A percentile compares a stretch with the other conserved stretches of the same genome.
Evolutionary conservation across 1,284 basidiomycete genomes (phyloP).

Genomic region (Fomes fomentarius): DNA sequence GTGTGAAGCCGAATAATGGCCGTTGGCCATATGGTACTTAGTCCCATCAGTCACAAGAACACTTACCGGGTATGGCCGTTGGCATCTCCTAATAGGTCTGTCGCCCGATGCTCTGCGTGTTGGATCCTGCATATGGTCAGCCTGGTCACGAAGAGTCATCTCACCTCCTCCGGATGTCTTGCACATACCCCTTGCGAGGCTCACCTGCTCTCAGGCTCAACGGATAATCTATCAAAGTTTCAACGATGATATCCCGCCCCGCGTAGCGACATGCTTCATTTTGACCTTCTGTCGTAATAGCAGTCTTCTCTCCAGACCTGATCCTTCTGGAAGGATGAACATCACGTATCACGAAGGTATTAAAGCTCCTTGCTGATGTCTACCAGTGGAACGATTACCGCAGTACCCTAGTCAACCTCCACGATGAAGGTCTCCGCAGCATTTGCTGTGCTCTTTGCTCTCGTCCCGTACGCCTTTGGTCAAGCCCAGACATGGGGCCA

Average conservation of each 20-base stretch:
- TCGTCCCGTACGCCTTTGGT: slow-evolving; percentile 32
- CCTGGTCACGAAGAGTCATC: background rate
- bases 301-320: background rate
- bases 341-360: background rate
- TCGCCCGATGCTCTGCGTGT: slow-evolving; percentile 1
- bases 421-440: slow-evolving; percentile 30
- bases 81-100: background rate
- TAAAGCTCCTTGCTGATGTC: background rate
- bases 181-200: no score
- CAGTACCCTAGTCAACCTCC: background rate
- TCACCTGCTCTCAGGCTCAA: background rate
- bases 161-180: no score
- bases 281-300: background rate
- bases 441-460: slow-evolving; percentile 28
- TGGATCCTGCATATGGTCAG: slow-evolving; percentile 1
- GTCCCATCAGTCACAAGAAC: slow-evolving; percentile 12
- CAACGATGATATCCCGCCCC: slow-evolving; percentile 21
- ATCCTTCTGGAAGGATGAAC: background rate
- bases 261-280: background rate
- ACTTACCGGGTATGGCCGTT: background rate
- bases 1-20: slow-evolving; percentile 10
- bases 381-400: background rate
- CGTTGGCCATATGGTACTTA: slow-evolving; percentile 1
- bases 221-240: slow-evolving; percentile 4
- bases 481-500: slow-evolving; percentile 37